These are phyloP conservation scores for Teratosphaeria epicoccoides DNA, from an alignment of 2,329 filamentous ascomycete species.

Conservation along the genomic window DNA sequence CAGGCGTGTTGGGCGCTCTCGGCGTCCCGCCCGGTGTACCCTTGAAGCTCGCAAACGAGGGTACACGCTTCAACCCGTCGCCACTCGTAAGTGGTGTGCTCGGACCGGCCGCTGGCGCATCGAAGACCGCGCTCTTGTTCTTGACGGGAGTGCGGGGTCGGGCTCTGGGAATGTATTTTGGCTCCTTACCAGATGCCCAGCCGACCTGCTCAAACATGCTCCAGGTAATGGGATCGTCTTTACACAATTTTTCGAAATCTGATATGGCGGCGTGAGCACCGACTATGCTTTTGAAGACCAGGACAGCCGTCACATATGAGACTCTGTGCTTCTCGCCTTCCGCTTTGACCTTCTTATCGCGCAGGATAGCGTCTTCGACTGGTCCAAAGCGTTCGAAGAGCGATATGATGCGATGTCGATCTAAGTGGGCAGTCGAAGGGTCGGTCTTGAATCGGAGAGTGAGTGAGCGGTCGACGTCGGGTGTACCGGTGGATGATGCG, in stretches of 20 bases:
- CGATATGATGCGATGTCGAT: slow-evolving; percentile 35
- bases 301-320: slow-evolving; percentile 38
- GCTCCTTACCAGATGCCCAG: slow-evolving; percentile 45
- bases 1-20: slow-evolving; percentile 23
- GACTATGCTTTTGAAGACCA: slow-evolving; percentile 49
- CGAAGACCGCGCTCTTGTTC: background rate
- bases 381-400: slow-evolving; percentile 47
- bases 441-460: slow-evolving; percentile 39
- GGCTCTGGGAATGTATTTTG: slow-evolving; percentile 31
- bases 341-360: slow-evolving; percentile 41
- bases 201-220: slow-evolving; percentile 42
- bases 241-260: slow-evolving; percentile 28
- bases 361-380: slow-evolving; percentile 45
- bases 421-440: slow-evolving; percentile 25
- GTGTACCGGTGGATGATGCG: background rate
- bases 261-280: slow-evolving; percentile 47
- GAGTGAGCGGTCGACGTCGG: slow-evolving; percentile 47
- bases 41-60: slow-evolving; percentile 24
- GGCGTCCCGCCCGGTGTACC: slow-evolving; percentile 16
- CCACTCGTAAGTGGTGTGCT: slow-evolving; percentile 2
- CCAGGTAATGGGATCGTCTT: slow-evolving; percentile 33
- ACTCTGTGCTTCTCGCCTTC: slow-evolving; percentile 21
- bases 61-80: slow-evolving; percentile 6
- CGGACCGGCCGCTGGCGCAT: background rate
- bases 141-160: background rate